A percentile compares a stretch with the other conserved stretches of the same genome.
phyloP scores from a whole-genome alignment of 805 yeast genomes.

The Cyberlindnera saturnus region DNA sequence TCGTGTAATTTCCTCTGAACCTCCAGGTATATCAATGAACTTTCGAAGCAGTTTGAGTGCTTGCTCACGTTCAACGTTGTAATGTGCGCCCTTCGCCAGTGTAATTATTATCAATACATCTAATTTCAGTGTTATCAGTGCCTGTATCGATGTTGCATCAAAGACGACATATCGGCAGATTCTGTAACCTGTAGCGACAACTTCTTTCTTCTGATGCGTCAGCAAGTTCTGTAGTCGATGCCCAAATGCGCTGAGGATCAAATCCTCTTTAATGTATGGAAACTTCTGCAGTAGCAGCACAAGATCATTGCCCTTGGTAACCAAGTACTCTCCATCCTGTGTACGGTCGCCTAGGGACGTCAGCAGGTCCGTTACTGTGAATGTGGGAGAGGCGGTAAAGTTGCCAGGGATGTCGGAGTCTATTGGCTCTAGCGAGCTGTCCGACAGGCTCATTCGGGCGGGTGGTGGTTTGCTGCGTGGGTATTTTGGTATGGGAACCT shows the following conservation, averaged over 20 bases:
- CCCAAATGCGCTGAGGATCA: constrained; percentile 53
- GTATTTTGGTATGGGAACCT: no score
- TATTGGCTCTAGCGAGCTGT: not conserved
- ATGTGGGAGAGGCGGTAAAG: constrained; percentile 40
- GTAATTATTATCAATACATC: constrained; percentile 62
- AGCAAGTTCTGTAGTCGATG: constrained; percentile 56
- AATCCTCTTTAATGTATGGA: constrained; percentile 58
- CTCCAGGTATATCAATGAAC: constrained; percentile 49
- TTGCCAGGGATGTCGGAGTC: not conserved
- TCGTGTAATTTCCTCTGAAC: constrained; percentile 44
- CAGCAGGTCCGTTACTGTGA: constrained; percentile 58
- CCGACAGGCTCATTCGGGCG: not conserved
- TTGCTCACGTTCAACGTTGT: constrained; percentile 64
- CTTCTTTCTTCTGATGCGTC: constrained; percentile 49
- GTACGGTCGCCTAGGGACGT: constrained; percentile 50
- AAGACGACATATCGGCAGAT: constrained; percentile 60
- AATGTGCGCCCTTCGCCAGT: constrained; percentile 49
- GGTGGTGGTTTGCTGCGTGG: no score
- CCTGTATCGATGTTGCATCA: constrained; percentile 46
- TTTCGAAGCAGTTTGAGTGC: constrained; percentile 67
- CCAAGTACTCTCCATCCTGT: constrained; percentile 41
- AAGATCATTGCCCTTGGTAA: constrained; percentile 61
- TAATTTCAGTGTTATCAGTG: constrained; percentile 47
- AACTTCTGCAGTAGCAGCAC: constrained; percentile 48
- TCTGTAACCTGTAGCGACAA: constrained; percentile 71